Evolutionary conservation across 2,329 filamentous ascomycete genomes (phyloP), one percentile per base, ranked within the genome.

Genomic region (Rhytidhysteron rufulum): DNA sequence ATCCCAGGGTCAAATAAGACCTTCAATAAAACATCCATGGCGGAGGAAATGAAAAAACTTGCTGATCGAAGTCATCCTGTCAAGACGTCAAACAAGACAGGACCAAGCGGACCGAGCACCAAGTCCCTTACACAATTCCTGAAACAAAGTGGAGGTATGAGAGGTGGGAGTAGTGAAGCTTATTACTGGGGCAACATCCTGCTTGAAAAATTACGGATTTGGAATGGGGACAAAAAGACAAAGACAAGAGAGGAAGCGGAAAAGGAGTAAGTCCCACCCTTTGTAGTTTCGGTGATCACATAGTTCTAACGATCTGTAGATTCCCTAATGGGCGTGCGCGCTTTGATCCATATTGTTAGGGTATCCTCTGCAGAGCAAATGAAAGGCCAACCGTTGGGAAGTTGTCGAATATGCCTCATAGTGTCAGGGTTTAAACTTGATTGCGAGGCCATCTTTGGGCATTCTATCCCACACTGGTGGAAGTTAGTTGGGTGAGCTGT

Each of bases 111-210:
- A 3, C 45, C 49, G 10, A 41, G 42, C 22, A 21, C 41, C 3
- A 5, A 25, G 16, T 30, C 49, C 4, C 11, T 54, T 2, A 27
- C 35, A 7, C 13, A 34, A 2, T 54, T 54, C 32, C 34, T 54
- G 10, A 48, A 48, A 34, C 43, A 47, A 31, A 43, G 34, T 15
- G 49, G 48, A 9, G 18, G 15, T 18, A 54, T 51, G 51, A 44
- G 42, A 4, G 51, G 48, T 15, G 48, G 40, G n/a, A 44, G 51
- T 34, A 45, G 34, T n/a, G 40, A 48, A 24, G 31, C 37, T 5
- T 54, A 47, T 24, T 54, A 51, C 31, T 51, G 37, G n/a, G 48
- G 45, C 10, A 54, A 44, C 17, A 49, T 53, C 37, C 31, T 54
- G 27, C 30, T 51, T 1, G 51, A 51, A 39, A 51, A 51, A 40